Percentiles rank a stretch among this genome's conserved stretches.
Evolutionary conservation across 148 eudicot species (phyloP).

Genomic region (Nyssa sinensis): DNA sequence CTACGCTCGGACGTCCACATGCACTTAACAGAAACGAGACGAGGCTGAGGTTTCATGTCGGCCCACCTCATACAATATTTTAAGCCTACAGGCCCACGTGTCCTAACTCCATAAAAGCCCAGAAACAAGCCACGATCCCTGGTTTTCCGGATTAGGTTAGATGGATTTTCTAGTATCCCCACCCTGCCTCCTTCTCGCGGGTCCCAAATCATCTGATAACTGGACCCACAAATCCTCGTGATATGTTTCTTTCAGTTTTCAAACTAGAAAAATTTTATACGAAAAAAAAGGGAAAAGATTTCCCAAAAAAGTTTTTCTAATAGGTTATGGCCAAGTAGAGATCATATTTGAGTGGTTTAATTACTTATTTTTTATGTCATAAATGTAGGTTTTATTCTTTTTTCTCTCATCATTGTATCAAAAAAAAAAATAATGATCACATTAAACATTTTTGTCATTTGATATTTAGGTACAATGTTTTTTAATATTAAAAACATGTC

Average conservation of each 20-base stretch:
- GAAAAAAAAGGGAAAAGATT: background rate
- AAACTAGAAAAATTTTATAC: background rate
- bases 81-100: background rate
- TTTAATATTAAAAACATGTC: no score
- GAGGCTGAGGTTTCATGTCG: background rate
- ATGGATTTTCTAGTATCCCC: background rate
- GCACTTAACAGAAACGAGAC: background rate
- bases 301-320: background rate
- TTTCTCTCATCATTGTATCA: no score
- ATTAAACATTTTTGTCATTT: no score
- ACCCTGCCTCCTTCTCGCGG: background rate
- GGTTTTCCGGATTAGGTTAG: background rate
- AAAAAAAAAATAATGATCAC: no score
- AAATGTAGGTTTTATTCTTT: no score
- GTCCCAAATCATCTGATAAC: background rate
- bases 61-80: background rate
- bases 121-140: background rate
- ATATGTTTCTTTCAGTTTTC: slow-evolving; percentile 16
- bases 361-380: no score
- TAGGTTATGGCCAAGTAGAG: no score
- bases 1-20: background rate
- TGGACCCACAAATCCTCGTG: slow-evolving; percentile 21
- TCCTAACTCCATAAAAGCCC: background rate
- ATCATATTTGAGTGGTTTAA: no score
- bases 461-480: no score